A percentile compares a stretch with the other conserved stretches of the same genome.
These are phyloP conservation scores for Pseudogymnoascus sp. DNA, from an alignment of 2,329 filamentous ascomycete species.

Conservation along the genomic window DNA sequence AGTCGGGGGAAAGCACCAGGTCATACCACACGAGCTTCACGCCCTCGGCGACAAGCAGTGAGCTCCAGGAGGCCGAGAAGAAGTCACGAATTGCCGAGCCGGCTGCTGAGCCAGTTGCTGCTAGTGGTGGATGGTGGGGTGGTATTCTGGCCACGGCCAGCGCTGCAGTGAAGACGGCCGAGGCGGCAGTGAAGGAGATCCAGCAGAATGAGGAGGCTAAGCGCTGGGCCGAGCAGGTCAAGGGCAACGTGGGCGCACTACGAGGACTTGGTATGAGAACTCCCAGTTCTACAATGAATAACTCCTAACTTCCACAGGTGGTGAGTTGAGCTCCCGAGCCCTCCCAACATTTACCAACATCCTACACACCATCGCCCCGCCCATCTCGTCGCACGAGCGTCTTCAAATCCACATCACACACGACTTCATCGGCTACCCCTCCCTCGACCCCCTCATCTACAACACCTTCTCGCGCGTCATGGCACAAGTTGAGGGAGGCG, in stretches of 20 bases:
- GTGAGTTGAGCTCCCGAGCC: constrained; percentile 77
- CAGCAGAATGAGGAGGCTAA: constrained; percentile 95
- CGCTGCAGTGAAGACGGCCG: constrained; percentile 85
- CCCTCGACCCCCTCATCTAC: constrained; percentile 87
- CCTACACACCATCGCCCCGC: constrained; percentile 88
- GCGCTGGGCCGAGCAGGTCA: constrained; percentile 90
- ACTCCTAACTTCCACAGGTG: constrained; percentile 48
- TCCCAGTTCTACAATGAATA: background rate
- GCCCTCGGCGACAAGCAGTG: constrained; percentile 47
- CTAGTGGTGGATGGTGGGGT: constrained; percentile 79
- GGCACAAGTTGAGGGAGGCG: constrained; percentile 97
- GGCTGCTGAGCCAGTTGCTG: constrained; percentile 21
- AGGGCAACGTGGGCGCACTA: constrained; percentile 76
- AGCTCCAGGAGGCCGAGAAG: constrained; percentile 51
- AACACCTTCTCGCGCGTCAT: constrained; percentile 90
- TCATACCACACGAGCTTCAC: constrained; percentile 68
- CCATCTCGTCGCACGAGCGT: constrained; percentile 93
- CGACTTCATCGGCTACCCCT: constrained; percentile 89
- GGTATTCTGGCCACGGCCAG: constrained; percentile 68
- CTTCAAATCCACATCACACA: constrained; percentile 97
- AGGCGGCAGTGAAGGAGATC: constrained; percentile 88
- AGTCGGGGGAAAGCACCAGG: constrained; percentile 70
- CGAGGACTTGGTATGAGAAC: constrained; percentile 58
- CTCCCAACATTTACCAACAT: constrained; percentile 93
- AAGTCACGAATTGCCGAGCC: constrained; percentile 41